Percentiles rank a stretch among this genome's conserved stretches.
Evolutionary conservation across 83 land plant genomes (phyloP).

Genomic region (Picea mariana): DNA sequence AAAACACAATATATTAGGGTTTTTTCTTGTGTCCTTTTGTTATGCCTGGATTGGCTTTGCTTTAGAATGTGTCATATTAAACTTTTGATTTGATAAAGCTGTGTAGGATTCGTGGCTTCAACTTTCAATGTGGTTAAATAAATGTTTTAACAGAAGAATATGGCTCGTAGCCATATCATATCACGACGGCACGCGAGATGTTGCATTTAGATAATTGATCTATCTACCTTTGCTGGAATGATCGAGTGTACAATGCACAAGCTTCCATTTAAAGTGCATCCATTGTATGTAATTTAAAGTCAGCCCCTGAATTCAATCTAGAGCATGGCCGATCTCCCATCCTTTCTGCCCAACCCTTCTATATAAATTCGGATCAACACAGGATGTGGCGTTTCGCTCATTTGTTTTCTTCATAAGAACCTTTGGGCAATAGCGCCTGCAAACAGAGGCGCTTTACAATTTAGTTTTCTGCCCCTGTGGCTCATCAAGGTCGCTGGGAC

Average conservation of each 20-base stretch:
- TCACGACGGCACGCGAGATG: too few species aligned
- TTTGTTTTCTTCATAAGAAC: neutral
- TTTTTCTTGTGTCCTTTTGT: neutral
- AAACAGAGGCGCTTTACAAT: too few species aligned
- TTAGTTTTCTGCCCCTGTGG: too few species aligned
- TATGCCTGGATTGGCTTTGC: neutral
- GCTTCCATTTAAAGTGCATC: neutral
- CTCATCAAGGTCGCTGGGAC: too few species aligned
- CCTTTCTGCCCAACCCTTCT: neutral
- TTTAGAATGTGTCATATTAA: neutral
- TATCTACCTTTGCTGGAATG: too few species aligned
- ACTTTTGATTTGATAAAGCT: too few species aligned
- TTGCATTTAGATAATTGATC: too few species aligned
- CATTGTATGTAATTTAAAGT: neutral
- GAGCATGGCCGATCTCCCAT: neutral
- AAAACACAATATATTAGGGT: neutral
- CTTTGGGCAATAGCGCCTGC: too few species aligned
- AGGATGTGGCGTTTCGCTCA: too few species aligned
- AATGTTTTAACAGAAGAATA: neutral
- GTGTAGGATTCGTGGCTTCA: too few species aligned
- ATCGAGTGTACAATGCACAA: too few species aligned
- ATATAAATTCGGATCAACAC: neutral
- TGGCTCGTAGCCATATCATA: neutral
- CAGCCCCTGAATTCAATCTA: neutral
- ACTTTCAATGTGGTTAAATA: too few species aligned